A percentile compares a stretch with the other conserved stretches of the same genome.
phyloP scores from a whole-genome alignment of 2,329 filamentous ascomycete genomes.

The Cercospora sesami region DNA sequence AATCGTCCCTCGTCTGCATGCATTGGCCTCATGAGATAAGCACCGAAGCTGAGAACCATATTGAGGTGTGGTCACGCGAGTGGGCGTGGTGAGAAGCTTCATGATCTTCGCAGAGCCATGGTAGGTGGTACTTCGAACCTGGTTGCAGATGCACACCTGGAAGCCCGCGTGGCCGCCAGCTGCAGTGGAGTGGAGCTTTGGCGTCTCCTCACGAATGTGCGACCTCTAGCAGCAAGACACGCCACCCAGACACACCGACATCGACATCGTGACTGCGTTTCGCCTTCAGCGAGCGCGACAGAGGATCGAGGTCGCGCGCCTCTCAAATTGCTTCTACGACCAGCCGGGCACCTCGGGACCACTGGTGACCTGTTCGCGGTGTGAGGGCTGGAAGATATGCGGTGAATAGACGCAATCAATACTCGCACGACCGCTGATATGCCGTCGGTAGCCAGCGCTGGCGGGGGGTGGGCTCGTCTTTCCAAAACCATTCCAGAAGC shows the following conservation, averaged over 20 bases:
- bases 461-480: background rate
- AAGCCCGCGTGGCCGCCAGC: slow-evolving; percentile 24
- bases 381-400: background rate
- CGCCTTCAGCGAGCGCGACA: background rate
- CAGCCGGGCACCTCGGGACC: background rate
- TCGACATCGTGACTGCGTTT: background rate
- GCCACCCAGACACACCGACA: background rate
- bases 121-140: slow-evolving; percentile 9
- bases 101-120: slow-evolving; percentile 20
- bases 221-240: slow-evolving; percentile 1
- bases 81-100: slow-evolving; percentile 7
- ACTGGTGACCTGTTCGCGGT: background rate
- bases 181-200: slow-evolving; percentile 7
- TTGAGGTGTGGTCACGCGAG: background rate
- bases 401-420: background rate
- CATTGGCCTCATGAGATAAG: background rate
- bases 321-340: background rate
- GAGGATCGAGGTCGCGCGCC: background rate
- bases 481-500: background rate
- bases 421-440: background rate
- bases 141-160: slow-evolving; percentile 16
- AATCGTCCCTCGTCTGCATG: background rate
- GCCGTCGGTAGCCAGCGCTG: background rate
- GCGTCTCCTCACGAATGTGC: slow-evolving; percentile 12
- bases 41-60: background rate